These are phyloP conservation scores for Rhododendron simsii DNA, from an alignment of 148 eudicot genomes.

Conservation along the genomic window DNA sequence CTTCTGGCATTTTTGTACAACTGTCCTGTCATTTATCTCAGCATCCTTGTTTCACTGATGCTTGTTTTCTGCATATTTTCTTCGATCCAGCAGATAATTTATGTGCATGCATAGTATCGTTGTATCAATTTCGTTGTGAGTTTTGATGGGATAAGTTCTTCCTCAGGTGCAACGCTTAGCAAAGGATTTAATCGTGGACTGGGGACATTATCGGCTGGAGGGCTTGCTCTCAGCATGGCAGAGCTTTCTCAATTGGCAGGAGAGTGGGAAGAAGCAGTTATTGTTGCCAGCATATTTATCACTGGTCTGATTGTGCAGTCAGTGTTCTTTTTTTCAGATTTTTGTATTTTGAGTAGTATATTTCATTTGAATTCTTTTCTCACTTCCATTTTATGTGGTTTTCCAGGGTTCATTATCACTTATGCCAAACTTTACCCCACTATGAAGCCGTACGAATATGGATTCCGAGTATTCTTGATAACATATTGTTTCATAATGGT, in stretches of 20 bases:
- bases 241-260: slow-evolving; percentile 54
- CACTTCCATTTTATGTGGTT: not conserved
- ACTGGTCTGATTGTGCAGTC: slow-evolving; percentile 39
- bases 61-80: not conserved
- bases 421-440: slow-evolving; percentile 79
- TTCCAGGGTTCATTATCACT: slow-evolving; percentile 51
- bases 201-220: slow-evolving; percentile 80
- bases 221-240: slow-evolving; percentile 67
- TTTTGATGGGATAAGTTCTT: not conserved
- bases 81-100: not conserved
- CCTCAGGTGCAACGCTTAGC: slow-evolving; percentile 74
- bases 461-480: slow-evolving; percentile 77
- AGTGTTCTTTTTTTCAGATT: not conserved
- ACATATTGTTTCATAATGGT: slow-evolving; percentile 85
- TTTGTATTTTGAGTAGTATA: not conserved
- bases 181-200: slow-evolving; percentile 83
- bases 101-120: not conserved
- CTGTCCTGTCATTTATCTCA: not conserved
- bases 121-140: not conserved
- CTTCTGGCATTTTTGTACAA: not conserved
- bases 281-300: slow-evolving; percentile 56
- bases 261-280: slow-evolving; percentile 62
- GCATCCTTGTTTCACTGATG: not conserved
- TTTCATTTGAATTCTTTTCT: slow-evolving; percentile 2
- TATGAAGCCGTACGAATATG: slow-evolving; percentile 86